Evolutionary conservation across 495 filamentous ascomycete genomes (phyloP).

Genomic region (Neurospora sp.): DNA sequence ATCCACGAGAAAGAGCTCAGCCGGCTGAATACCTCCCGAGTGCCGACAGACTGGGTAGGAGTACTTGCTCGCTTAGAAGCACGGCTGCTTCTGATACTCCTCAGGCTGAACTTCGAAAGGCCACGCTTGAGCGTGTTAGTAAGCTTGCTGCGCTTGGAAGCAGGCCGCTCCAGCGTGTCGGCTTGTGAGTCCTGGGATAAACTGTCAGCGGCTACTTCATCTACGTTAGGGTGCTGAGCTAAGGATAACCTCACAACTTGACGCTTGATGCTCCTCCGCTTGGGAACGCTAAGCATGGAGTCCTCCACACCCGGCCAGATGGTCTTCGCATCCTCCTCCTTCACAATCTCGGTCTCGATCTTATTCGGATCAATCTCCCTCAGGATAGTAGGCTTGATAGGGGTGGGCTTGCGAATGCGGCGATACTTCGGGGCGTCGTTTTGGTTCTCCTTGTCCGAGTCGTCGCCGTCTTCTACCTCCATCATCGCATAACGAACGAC

Average conservation of each 20-base stretch:
- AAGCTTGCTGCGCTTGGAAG: slow-evolving; percentile 8
- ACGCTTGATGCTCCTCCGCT: background rate
- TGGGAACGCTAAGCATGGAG: background rate
- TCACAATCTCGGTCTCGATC: background rate
- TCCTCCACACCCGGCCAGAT: background rate
- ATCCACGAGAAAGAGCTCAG: slow-evolving; percentile 1
- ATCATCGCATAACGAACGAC: background rate
- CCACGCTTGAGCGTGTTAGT: slow-evolving; percentile 1
- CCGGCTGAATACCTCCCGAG: slow-evolving; percentile 1
- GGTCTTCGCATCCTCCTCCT: background rate
- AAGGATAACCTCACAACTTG: background rate
- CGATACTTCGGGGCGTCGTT: background rate
- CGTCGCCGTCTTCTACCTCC: background rate
- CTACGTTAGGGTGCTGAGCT: background rate
- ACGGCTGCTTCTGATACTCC: background rate
- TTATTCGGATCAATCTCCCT: background rate
- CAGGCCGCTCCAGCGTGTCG: background rate
- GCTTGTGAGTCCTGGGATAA: background rate
- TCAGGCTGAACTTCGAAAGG: background rate
- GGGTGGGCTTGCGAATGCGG: background rate
- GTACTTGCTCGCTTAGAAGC: background rate
- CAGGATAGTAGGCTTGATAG: background rate
- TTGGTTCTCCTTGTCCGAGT: background rate
- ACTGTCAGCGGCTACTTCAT: background rate
- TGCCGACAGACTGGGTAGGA: background rate